These are phyloP conservation scores for Beta macrorhiza DNA, from an alignment of 179 eudicot species.

Conservation along the genomic window DNA sequence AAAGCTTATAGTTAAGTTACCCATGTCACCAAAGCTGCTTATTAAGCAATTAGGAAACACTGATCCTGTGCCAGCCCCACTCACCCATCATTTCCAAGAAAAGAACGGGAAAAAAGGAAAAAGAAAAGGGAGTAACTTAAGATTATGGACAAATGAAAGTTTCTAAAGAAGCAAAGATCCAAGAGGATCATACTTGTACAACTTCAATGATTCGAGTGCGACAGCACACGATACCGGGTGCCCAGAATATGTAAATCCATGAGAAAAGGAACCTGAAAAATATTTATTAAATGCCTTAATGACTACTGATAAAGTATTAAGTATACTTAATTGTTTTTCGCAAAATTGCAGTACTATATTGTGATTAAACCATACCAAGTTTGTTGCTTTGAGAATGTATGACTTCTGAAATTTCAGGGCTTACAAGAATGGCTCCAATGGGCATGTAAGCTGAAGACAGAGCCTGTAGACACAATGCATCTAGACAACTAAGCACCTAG, in stretches of 20 bases:
- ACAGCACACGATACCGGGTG: conserved; percentile 97
- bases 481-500: conserved; percentile 3
- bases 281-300: neutral
- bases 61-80: neutral
- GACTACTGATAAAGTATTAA: neutral
- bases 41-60: neutral
- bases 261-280: conserved; percentile 63
- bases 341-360: neutral
- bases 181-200: conserved; percentile 73
- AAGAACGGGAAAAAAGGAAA: neutral
- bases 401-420: conserved; percentile 82
- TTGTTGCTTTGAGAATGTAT: conserved; percentile 80
- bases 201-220: conserved; percentile 80
- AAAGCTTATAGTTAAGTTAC: neutral
- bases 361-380: conserved; percentile 55
- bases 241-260: conserved; percentile 97
- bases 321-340: neutral
- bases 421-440: conserved; percentile 89
- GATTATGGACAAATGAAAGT: conserved; percentile 2
- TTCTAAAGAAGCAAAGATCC: neutral
- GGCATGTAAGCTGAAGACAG: conserved; percentile 96
- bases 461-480: conserved; percentile 48
- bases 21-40: neutral
- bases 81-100: neutral
- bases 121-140: neutral